Evolutionary conservation across 352 stramenopile genomes (phyloP), one percentile per base, ranked within the genome.

Genomic region (Pythium aquatile): DNA sequence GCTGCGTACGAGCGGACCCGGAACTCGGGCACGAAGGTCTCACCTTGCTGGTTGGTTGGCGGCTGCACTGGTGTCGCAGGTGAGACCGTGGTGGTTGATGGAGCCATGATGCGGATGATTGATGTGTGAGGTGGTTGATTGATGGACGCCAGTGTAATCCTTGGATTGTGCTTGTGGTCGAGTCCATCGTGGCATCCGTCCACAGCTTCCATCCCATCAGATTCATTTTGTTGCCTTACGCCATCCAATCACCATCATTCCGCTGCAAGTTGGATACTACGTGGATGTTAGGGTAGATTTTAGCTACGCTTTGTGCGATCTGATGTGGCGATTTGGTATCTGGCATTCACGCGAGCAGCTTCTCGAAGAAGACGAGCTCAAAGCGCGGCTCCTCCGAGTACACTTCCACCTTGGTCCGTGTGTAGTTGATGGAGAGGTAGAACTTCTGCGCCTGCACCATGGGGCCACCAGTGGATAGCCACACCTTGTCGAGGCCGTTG

Each of bases 401-500:
- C 28, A 51, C 48, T 29, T 55, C 39, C 20, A 11, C 17, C 37
- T 44, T 44, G 37, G 37, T 44, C 8, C 17, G 37, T 44, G 11
- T 3, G 37, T 44, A 44, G 37, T 11, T 11, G 35, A 72, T 60
- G 28, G 63, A 65, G 9, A 49, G 2, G 52, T 73, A 76, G 30
- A 76, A 73, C 42, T 51, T 61, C 14, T 67, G 61, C 28, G 76
- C 76, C 33, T 69, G 66, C 10, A 60, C 26, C 75, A 86, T 24
- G 20, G 20, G 20, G 20, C 20, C 20, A 1, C 20, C 20, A 24
- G 20, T 24, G 20, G 20, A 24, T 24, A 24, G 20, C 20, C 20
- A 24, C 20, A 24, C 20, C 20, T 85, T 3, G 65, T 47, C 3
- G 59, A 55, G 2, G 65, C 73, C 0, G 77, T 24, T 24, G 20